Percentiles rank a stretch among this genome's conserved stretches.
phyloP scores from a whole-genome alignment of 2,329 filamentous ascomycete genomes.

The Ascochyta fabae region DNA sequence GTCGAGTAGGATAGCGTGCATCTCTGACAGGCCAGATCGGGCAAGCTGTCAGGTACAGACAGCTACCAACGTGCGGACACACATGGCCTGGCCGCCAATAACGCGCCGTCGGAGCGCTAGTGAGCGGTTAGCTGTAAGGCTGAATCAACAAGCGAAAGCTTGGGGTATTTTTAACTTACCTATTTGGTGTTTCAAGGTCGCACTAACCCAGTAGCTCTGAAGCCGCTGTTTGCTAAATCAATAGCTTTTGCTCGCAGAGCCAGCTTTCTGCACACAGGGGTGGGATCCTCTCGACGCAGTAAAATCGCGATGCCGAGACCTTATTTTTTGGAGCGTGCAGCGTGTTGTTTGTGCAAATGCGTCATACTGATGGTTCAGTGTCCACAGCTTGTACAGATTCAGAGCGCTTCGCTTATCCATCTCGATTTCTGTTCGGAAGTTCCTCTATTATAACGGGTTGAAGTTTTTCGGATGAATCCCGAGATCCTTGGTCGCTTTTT shows the following conservation, averaged over 20 bases:
- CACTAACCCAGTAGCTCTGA: constrained; percentile 11
- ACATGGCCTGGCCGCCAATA: constrained; percentile 10
- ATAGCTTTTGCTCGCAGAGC: constrained; percentile 12
- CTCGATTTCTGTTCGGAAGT: not conserved
- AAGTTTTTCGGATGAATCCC: not conserved
- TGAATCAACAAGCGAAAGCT: constrained; percentile 19
- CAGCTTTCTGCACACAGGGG: constrained; percentile 7
- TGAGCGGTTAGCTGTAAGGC: constrained; percentile 10
- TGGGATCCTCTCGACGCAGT: not conserved
- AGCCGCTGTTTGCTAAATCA: constrained; percentile 21
- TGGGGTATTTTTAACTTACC: constrained; percentile 20
- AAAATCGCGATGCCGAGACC: constrained; percentile 3
- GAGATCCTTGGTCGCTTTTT: not conserved
- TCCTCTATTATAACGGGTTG: not conserved
- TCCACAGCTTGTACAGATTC: not conserved
- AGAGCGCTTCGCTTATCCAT: not conserved
- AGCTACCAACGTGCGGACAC: constrained; percentile 10
- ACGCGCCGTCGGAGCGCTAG: constrained; percentile 1
- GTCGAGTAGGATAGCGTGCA: constrained; percentile 16
- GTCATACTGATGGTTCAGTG: constrained; percentile 3
- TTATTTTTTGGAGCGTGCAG: constrained; percentile 7
- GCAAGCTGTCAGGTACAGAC: constrained; percentile 4
- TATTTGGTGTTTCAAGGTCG: constrained; percentile 11
- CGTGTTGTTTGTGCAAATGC: constrained; percentile 1
- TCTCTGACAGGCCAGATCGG: constrained; percentile 6